These are phyloP conservation scores for Phlebiopsis gigantea DNA, from an alignment of 768 basidiomycete genomes.

Conservation along the genomic window DNA sequence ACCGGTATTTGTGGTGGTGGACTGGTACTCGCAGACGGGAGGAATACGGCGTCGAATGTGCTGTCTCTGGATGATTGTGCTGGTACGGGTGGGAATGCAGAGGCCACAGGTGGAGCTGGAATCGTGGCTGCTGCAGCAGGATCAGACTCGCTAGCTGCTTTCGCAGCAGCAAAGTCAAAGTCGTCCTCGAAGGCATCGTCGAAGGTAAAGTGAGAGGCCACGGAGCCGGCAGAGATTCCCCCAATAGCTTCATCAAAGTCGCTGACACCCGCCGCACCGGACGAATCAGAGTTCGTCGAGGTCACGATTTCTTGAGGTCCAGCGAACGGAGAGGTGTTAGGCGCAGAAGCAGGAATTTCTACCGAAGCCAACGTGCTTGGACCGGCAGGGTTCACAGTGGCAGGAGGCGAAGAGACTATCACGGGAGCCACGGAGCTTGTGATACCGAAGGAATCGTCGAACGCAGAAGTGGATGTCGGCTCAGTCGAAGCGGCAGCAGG, in stretches of 20 bases:
- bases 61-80: slow-evolving; percentile 13
- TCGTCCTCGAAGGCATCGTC: slow-evolving; percentile 60
- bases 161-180: slow-evolving; percentile 55
- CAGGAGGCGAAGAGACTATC: slow-evolving; percentile 21
- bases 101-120: slow-evolving; percentile 3
- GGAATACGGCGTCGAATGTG: slow-evolving; percentile 33
- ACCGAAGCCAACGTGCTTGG: not conserved
- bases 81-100: slow-evolving; percentile 21
- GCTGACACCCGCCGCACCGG: slow-evolving; percentile 31
- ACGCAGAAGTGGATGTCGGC: slow-evolving; percentile 26
- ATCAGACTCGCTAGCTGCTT: slow-evolving; percentile 15
- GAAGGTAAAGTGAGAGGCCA: slow-evolving; percentile 47
- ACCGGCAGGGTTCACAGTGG: not conserved
- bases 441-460: slow-evolving; percentile 56
- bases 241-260: slow-evolving; percentile 77
- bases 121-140: slow-evolving; percentile 19
- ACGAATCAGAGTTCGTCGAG: slow-evolving; percentile 15
- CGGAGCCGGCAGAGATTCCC: slow-evolving; percentile 30
- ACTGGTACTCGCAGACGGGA: slow-evolving; percentile 10
- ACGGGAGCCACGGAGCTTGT: slow-evolving; percentile 15
- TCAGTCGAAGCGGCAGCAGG: slow-evolving; percentile 2
- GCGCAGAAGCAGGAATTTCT: not conserved
- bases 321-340: not conserved
- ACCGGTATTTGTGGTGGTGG: not conserved
- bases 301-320: slow-evolving; percentile 8